These are phyloP conservation scores for Albatrellus sp. DNA, from an alignment of 1,284 basidiomycete species.

Conservation along the genomic window DNA sequence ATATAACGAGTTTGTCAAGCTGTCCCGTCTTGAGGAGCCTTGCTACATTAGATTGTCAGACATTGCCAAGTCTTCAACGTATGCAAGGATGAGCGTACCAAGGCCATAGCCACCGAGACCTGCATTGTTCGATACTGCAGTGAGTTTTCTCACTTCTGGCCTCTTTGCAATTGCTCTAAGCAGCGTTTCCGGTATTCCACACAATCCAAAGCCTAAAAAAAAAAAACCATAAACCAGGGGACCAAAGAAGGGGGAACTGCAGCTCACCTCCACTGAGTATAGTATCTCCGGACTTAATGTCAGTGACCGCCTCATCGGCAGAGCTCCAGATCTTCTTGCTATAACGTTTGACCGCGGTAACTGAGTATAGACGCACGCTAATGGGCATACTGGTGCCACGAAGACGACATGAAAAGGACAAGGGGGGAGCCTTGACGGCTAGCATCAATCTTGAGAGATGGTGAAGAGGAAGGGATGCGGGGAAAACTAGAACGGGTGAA, in stretches of 20 bases:
- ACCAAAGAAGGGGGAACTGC: background rate
- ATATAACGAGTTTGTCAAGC: slow-evolving; percentile 73
- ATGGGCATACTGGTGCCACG: slow-evolving; percentile 13
- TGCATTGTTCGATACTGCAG: slow-evolving; percentile 86
- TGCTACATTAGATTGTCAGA: slow-evolving; percentile 29
- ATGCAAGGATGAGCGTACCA: slow-evolving; percentile 30
- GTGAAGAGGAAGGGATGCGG: too few species aligned
- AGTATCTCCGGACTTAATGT: slow-evolving; percentile 68
- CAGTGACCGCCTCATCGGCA: slow-evolving; percentile 72
- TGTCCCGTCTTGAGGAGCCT: slow-evolving; percentile 67
- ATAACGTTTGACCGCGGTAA: slow-evolving; percentile 25
- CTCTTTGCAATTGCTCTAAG: slow-evolving; percentile 66
- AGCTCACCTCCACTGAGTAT: slow-evolving; percentile 69
- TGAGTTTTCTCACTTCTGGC: slow-evolving; percentile 60
- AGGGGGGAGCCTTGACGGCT: slow-evolving; percentile 13
- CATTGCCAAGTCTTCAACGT: background rate
- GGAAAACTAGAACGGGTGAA: too few species aligned
- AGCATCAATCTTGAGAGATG: slow-evolving; percentile 13
- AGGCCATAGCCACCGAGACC: slow-evolving; percentile 70
- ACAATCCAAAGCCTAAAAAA: slow-evolving; percentile 64
- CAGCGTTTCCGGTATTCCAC: slow-evolving; percentile 75
- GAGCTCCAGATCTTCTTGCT: slow-evolving; percentile 73
- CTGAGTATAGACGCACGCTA: slow-evolving; percentile 17
- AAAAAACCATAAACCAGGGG: background rate
- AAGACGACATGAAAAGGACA: slow-evolving; percentile 13